Base-by-base conservation (phyloP, 2,329 filamentous ascomycete genomes). In the Achaetomium macrosporum region DNA sequence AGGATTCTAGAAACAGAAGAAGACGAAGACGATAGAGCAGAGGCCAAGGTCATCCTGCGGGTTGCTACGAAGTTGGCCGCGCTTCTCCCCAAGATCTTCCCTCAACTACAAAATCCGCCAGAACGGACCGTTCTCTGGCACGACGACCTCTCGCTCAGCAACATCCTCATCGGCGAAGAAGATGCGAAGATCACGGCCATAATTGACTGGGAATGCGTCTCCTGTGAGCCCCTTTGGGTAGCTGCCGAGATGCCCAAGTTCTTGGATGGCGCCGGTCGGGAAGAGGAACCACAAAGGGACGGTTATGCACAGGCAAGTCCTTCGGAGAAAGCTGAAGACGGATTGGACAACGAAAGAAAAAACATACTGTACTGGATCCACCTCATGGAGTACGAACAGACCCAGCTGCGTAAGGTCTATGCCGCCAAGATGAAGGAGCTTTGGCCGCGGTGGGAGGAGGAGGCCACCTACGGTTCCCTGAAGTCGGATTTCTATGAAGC, bases 181-280 rank as follows among this genome's bases (percentile, higher is more conserved):
- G 30, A 65, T 5, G 66, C 66, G 1, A 54, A 54, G 0, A 53
- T 73, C 7, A 69, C 67, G 1, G 71, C 58, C 8, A 37, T 74
- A 0, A n/a, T 72, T 4, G 69, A 74, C 53, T 75, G 69, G 70
- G 51, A 74, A 44, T 71, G 65, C 42, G 66, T 72, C n/a, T 72
- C 66, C 0, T 55, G 66, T 2, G n/a, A 71, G 42, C 71, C 70
- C 7, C 56, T 66, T 9, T 75, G 70, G 72, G 50, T 58, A 39
- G 55, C 63, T 5, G 62, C 62, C 9, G 35, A 57, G 15, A 36
- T 63, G 30, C 69, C 71, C 5, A 49, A 57, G 17, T 69, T 74
- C 47, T 60, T 73, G 0, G 12, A 51, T 0, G 63, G 58, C 1
- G 25, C n/a, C 12, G 13, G n/a, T 3, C 61, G 67, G 25, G 57